These are phyloP conservation scores for Populus pruinosa DNA, from an alignment of 345 rosid genomes.

Conservation along the genomic window DNA sequence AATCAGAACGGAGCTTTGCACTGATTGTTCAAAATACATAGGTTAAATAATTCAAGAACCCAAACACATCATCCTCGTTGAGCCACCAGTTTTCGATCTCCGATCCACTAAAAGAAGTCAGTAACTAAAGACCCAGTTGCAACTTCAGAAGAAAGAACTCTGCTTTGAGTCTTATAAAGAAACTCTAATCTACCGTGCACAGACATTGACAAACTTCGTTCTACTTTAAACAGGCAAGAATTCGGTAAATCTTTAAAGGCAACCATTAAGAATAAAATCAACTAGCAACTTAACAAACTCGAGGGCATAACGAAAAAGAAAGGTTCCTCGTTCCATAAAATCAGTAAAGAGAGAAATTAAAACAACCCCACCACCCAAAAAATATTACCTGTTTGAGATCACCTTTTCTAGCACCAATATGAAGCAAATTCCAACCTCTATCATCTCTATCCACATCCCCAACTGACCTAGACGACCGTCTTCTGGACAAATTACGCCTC, in stretches of 20 bases:
- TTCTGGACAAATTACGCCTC: constrained; percentile 55
- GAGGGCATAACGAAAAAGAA: background rate
- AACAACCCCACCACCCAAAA: background rate
- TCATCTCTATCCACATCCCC: constrained; percentile 58
- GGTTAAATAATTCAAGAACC: background rate
- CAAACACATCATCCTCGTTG: background rate
- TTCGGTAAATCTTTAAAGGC: background rate
- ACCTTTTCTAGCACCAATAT: constrained; percentile 80
- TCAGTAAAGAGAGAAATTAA: background rate
- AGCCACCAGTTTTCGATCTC: background rate
- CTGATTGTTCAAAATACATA: background rate
- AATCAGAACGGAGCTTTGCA: background rate
- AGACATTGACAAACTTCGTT: no score
- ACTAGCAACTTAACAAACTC: background rate
- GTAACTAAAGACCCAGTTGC: background rate
- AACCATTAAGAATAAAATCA: background rate
- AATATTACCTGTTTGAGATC: constrained; percentile 56
- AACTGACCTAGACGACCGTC: constrained; percentile 47
- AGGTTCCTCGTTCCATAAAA: background rate
- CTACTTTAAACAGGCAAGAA: background rate
- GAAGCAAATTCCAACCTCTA: constrained; percentile 91
- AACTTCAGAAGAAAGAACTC: background rate
- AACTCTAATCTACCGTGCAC: background rate
- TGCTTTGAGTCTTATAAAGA: background rate
- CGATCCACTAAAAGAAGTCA: background rate